Conservation (phyloP, 177 flowering plant species). For the Vitis hybrid region DNA sequence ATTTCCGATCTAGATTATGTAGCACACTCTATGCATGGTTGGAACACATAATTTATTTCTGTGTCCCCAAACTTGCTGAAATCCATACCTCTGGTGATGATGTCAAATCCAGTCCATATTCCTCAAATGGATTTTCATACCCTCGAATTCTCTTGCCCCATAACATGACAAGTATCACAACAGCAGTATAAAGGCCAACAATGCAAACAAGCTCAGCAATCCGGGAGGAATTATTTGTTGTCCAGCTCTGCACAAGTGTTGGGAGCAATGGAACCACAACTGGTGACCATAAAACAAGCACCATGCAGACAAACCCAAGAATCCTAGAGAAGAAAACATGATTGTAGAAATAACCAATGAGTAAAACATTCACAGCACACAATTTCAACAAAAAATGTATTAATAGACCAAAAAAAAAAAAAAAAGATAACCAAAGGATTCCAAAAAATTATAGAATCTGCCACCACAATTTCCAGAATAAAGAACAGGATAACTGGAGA, state of each 20-base stretch:
- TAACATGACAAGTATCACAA: slow-evolving; percentile 54
- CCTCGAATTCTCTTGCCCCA: slow-evolving; percentile 93
- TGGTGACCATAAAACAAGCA: slow-evolving; percentile 91
- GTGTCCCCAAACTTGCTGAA: neutral
- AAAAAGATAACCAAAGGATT: no score
- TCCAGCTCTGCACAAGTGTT: slow-evolving; percentile 75
- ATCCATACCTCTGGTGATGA: slow-evolving; percentile 55
- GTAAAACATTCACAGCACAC: neutral
- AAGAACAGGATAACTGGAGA: no score
- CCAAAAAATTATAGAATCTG: no score
- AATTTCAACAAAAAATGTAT: neutral
- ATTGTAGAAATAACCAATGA: slow-evolving; percentile 1
- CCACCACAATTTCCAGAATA: no score
- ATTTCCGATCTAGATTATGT: no score
- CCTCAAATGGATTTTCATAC: slow-evolving; percentile 59
- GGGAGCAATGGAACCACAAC: slow-evolving; percentile 83
- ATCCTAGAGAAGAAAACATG: slow-evolving; percentile 41
- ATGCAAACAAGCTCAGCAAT: slow-evolving; percentile 65
- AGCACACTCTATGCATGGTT: no score
- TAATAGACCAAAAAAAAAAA: no score
- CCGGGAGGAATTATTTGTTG: slow-evolving; percentile 49
- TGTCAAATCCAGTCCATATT: slow-evolving; percentile 78
- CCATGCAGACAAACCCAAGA: slow-evolving; percentile 75
- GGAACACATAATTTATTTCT: neutral
- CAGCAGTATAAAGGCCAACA: slow-evolving; percentile 69